Base-by-base conservation (phyloP, 495 filamentous ascomycete species). In the Annulohypoxylon nitens region DNA sequence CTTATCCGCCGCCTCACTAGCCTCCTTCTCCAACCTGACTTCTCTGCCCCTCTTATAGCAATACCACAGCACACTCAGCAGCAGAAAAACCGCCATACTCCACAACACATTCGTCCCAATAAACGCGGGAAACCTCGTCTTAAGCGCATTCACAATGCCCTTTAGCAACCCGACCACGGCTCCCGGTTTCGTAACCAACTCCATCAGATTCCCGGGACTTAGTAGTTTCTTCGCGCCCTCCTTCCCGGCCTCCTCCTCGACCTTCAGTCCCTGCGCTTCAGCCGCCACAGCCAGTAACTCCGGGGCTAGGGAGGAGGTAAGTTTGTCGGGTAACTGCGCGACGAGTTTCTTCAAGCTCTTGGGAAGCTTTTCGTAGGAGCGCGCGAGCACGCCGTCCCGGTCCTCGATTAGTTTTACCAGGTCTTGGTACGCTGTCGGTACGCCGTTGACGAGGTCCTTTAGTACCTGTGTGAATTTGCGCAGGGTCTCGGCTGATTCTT, bases 11-110 rank as follows among this genome's bases (percentile, higher is more conserved):
- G 75, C 71, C 6, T 18, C 69, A 10, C 39, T n/a, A 33, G 74
- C 76, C 79, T 95, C 93, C 68, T 84, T 88, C 75, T 93, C 93
- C 1, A 97, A 85, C 39, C 96, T 85, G 12, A 89, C 89, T 81
- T 99, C 96, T 14, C 88, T 88, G 39, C 96, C 96, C 12, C 96
- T 89, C 80, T 97, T 97, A 79, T 98, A 92, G 80, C 93, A 98
- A 79, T 99, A 99, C 95, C 95, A 99, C 67, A 98, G 88, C 57
- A 95, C 92, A 78, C 95, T 93, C 34, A 99, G 81, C 11, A 99
- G 84, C 67, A 98, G 84, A 76, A 95, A 95, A 9, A 98, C 80
- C 0, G 91, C 94, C 55, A 98, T 78, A 64, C 92, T 94, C 89
- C 95, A 91, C 3, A 97, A 84, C 36, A 96, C 89, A 81, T 95